Conservation (phyloP, 192 early-diverging fungal genomes). For the Coemansia furcata region DNA sequence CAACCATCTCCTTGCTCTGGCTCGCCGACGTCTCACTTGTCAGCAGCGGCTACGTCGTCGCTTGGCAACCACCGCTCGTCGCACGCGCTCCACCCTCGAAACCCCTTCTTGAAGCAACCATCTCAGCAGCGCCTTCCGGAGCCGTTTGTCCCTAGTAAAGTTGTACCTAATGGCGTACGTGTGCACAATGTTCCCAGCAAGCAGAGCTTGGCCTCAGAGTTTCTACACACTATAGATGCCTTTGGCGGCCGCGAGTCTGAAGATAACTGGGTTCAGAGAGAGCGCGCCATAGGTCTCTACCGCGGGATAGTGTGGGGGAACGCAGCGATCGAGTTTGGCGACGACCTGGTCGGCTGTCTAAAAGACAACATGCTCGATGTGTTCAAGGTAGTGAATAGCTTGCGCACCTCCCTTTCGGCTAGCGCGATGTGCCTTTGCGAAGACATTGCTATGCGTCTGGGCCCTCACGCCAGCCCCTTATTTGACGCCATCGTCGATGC, state of each 20-base stretch:
- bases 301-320: conserved; percentile 53
- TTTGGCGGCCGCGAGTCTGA: conserved; percentile 49
- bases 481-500: conserved; percentile 37
- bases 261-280: conserved; percentile 48
- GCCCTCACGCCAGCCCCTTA: conserved; percentile 30
- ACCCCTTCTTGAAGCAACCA: conserved; percentile 21
- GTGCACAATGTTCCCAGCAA: conserved; percentile 35
- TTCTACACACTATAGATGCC: conserved; percentile 21
- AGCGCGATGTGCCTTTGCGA: conserved; percentile 43
- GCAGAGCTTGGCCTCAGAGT: conserved; percentile 30
- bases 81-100: conserved; percentile 15
- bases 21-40: conserved; percentile 9
- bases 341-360: conserved; percentile 30
- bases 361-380: conserved; percentile 38
- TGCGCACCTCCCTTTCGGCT: conserved; percentile 47
- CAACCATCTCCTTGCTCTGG: conserved; percentile 6
- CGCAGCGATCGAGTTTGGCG: conserved; percentile 34
- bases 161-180: conserved; percentile 30
- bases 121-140: conserved; percentile 22
- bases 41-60: conserved; percentile 12
- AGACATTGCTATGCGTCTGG: conserved; percentile 42
- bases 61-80: conserved; percentile 14
- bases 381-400: conserved; percentile 39
- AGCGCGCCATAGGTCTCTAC: conserved; percentile 39
- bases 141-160: conserved; percentile 30